Percentiles rank a stretch among this genome's conserved stretches.
phyloP scores from a whole-genome alignment of 345 rosid genomes.

The Moringa oleifera region DNA sequence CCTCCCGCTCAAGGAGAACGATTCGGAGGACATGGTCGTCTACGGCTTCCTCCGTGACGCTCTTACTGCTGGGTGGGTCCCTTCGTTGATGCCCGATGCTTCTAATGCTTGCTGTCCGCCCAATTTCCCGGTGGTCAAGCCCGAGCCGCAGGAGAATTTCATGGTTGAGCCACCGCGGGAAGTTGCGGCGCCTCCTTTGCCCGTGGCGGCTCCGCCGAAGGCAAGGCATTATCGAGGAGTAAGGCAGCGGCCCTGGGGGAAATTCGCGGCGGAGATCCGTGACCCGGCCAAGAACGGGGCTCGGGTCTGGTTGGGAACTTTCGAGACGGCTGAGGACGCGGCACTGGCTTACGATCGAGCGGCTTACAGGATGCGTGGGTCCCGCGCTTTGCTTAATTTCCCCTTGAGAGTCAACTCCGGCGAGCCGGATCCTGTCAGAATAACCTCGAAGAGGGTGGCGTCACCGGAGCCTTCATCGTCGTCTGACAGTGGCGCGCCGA shows the following conservation, averaged over 20 bases:
- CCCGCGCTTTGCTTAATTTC: conserved; percentile 83
- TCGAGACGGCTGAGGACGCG: conserved; percentile 96
- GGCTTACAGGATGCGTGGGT: conserved; percentile 95
- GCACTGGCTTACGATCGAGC: conserved; percentile 96
- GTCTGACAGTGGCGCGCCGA: conserved; percentile 40
- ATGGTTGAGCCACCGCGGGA: conserved; percentile 1
- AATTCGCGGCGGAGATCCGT: conserved; percentile 95
- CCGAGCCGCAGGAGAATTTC: conserved; percentile 32
- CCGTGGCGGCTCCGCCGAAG: conserved; percentile 28
- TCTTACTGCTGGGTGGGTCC: conserved; percentile 70
- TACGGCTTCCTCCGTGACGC: conserved; percentile 72
- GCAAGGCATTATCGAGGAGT: conserved; percentile 95
- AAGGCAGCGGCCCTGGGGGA: conserved; percentile 99
- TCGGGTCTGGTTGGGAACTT: conserved; percentile 97
- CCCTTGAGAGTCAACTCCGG: conserved; percentile 89
- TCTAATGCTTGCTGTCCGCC: conserved; percentile 9
- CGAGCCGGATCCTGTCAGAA: conserved; percentile 92
- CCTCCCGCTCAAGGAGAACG: conserved; percentile 69
- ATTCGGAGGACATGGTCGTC: conserved; percentile 85
- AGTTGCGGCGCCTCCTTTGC: background rate
- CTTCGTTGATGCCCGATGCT: conserved; percentile 24
- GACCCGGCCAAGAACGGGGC: conserved; percentile 99
- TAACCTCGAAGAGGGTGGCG: conserved; percentile 74
- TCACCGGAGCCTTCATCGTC: conserved; percentile 48
- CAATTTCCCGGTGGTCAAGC: conserved; percentile 27